These are phyloP conservation scores for Incumbomyces lentus DNA, from an alignment of 2,329 filamentous ascomycete genomes.

Conservation along the genomic window DNA sequence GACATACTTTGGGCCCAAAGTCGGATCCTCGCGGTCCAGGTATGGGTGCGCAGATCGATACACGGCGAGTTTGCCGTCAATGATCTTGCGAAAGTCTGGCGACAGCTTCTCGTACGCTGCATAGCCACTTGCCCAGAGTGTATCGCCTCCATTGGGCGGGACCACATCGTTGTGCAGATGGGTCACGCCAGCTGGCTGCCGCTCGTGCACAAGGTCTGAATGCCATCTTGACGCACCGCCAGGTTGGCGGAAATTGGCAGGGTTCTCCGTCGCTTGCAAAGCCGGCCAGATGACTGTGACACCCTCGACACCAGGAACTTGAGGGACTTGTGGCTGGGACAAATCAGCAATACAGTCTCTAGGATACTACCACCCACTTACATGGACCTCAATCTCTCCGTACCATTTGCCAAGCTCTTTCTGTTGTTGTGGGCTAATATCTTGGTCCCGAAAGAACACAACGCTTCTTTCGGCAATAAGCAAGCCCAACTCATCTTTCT, in stretches of 20 bases:
- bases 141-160: conserved; percentile 38
- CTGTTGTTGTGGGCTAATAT: conserved; percentile 33
- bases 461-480: conserved; percentile 39
- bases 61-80: conserved; percentile 24
- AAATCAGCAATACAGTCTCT: conserved; percentile 29
- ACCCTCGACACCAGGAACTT: conserved; percentile 37
- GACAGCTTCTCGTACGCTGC: conserved; percentile 49
- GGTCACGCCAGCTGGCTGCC: conserved; percentile 44
- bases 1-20: conserved; percentile 37
- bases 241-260: conserved; percentile 56
- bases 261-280: conserved; percentile 45
- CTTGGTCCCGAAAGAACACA: conserved; percentile 41
- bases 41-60: conserved; percentile 33
- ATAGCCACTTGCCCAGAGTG: conserved; percentile 41
- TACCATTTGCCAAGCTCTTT: conserved; percentile 23
- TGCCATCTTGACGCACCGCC: conserved; percentile 44
- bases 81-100: conserved; percentile 22
- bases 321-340: conserved; percentile 52
- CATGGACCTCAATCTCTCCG: conserved; percentile 36
- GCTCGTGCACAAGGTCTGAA: conserved; percentile 46
- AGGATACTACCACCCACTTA: conserved; percentile 38
- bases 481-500: conserved; percentile 53
- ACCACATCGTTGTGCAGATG: conserved; percentile 42
- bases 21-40: conserved; percentile 48
- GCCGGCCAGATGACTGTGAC: conserved; percentile 50